Conservation (phyloP, 352 stramenopile genomes). For the Phytophthora idaei region DNA sequence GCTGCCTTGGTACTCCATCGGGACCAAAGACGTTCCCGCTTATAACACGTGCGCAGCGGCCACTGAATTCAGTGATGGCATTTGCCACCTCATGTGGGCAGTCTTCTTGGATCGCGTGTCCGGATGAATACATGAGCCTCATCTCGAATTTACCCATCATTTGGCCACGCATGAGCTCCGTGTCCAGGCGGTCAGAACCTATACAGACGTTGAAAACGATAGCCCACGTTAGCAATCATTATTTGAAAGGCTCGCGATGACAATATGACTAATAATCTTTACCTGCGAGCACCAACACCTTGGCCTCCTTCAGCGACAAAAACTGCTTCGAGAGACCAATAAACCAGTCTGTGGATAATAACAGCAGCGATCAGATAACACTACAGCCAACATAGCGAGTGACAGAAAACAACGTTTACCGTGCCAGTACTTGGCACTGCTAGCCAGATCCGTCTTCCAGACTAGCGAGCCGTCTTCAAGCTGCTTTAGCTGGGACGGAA, state of each 20-base stretch:
- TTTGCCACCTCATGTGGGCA: slow-evolving; percentile 75
- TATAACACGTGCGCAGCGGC: slow-evolving; percentile 51
- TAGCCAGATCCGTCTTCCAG: slow-evolving; percentile 82
- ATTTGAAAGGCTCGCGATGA: background rate
- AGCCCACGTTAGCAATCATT: background rate
- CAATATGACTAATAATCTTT: background rate
- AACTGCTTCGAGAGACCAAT: slow-evolving; percentile 86
- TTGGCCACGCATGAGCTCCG: slow-evolving; percentile 84
- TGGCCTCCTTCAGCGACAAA: slow-evolving; percentile 70
- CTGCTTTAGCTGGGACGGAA: slow-evolving; percentile 76
- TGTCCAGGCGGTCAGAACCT: slow-evolving; percentile 87
- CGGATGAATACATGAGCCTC: slow-evolving; percentile 83
- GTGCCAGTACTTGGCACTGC: slow-evolving; percentile 79
- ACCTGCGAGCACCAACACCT: slow-evolving; percentile 87
- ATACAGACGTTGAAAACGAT: background rate
- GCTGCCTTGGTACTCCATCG: slow-evolving; percentile 33
- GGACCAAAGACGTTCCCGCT: slow-evolving; percentile 43
- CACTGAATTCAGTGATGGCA: slow-evolving; percentile 69
- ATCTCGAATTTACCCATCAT: slow-evolving; percentile 94
- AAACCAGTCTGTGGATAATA: slow-evolving; percentile 71
- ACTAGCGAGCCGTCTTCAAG: slow-evolving; percentile 55
- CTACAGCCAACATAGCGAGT: background rate
- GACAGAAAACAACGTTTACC: slow-evolving; percentile 36
- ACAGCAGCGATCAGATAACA: slow-evolving; percentile 1
- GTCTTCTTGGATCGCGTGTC: slow-evolving; percentile 90